Base-by-base conservation (phyloP, 306 rosid genomes). In the Canavalia gladiata region DNA sequence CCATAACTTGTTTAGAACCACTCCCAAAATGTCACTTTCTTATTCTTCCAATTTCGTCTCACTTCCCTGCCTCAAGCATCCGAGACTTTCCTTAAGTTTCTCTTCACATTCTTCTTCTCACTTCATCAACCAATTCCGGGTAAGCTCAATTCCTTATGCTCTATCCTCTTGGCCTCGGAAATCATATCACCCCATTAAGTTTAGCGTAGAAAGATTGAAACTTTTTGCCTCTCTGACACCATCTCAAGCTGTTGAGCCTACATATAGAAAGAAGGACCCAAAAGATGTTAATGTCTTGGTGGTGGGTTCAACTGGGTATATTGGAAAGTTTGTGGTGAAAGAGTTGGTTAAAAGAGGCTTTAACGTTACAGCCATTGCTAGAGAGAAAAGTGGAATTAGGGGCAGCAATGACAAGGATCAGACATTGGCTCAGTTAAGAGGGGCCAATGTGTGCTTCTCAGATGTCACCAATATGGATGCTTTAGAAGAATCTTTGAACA, bases 221-320 rank as follows among this genome's bases (percentile, higher is more conserved):
- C 92, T 87, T 81, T 69, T 73, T 84, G 84, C 89, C 10, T 88
- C 90, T 64, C 77, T 89, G 31, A 51, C 92, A 12, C 79, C 82
- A 30, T 67, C 87, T 71, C 87, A 89, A 43, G 47, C 68, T 50
- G 70, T 84, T 73, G 90, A 90, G 69, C 76, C 90, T 57, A 49
- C 90, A 59, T 96, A 81, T 76, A 90, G 99, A 75, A 72, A 28
- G 84, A 94, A 90, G 67, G 84, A 59, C 39, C 97, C 98, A 56
- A 90, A 90, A 83, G 97, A 94, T 54, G 70, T 92, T 52, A 94
- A 88, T 54, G 70, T 96, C 54, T 73, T 96, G 74, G 94, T 94
- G 7, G 97, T 92, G 80, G 98, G 99, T 60, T 91, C 97, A 65
- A 93, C 99, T 82, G 99, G 99, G 81, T 96, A 96, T 80, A 96